These are phyloP conservation scores for Scleroderma citrinum DNA, from an alignment of 768 basidiomycete genomes.

Conservation along the genomic window DNA sequence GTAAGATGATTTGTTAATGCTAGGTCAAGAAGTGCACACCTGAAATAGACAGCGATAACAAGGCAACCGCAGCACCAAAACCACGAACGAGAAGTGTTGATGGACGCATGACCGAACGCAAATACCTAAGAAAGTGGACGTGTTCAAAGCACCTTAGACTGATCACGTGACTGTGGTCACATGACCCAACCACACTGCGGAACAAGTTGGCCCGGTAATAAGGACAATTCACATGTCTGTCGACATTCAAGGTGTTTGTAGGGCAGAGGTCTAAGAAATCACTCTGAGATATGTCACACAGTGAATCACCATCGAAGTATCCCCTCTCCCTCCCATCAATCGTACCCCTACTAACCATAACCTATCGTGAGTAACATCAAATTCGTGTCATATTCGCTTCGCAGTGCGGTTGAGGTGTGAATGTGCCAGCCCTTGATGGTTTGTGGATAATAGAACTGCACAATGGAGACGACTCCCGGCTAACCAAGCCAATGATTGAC, in stretches of 20 bases:
- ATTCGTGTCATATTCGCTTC: background rate
- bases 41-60: slow-evolving; percentile 25
- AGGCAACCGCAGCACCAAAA: slow-evolving; percentile 23
- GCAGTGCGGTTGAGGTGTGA: background rate
- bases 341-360: slow-evolving; percentile 58
- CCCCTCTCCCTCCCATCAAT: slow-evolving; percentile 45
- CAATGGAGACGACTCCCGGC: slow-evolving; percentile 68
- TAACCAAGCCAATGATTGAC: slow-evolving; percentile 54
- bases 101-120: slow-evolving; percentile 27
- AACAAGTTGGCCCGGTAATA: no score
- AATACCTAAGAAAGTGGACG: background rate
- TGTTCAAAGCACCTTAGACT: background rate
- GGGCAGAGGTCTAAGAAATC: no score
- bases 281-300: background rate
- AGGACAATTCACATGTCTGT: background rate
- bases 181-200: background rate
- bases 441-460: slow-evolving; percentile 80
- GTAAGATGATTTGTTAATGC: background rate
- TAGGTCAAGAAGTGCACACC: slow-evolving; percentile 11
- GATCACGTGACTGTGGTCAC: background rate
- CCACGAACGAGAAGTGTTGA: slow-evolving; percentile 22
- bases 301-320: slow-evolving; percentile 29
- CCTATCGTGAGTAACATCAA: slow-evolving; percentile 46
- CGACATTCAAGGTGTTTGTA: background rate
- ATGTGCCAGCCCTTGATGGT: slow-evolving; percentile 43